Conservation (phyloP, 2,329 filamentous ascomycete genomes). For the Pseudonectria buxi region DNA sequence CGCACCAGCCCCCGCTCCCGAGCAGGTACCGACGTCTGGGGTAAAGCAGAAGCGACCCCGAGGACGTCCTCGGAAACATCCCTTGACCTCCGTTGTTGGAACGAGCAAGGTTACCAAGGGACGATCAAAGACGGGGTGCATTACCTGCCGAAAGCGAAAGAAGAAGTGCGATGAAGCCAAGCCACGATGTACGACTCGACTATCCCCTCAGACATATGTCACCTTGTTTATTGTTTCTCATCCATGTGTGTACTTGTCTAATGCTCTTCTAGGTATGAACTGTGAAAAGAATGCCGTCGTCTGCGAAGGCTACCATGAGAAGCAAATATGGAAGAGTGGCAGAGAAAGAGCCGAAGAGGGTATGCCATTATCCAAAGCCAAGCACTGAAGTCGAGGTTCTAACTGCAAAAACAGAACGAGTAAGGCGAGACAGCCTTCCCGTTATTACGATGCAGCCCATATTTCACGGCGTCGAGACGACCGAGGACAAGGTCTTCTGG, state of each 20-base stretch:
- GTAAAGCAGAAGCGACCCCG: slow-evolving; percentile 58
- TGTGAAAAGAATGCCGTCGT: slow-evolving; percentile 91
- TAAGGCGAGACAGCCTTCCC: slow-evolving; percentile 43
- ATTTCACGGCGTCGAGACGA: slow-evolving; percentile 74
- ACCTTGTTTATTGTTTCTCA: slow-evolving; percentile 1
- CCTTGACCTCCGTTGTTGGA: slow-evolving; percentile 50
- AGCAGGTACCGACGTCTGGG: slow-evolving; percentile 19
- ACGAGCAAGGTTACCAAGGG: slow-evolving; percentile 72
- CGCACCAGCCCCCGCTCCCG: slow-evolving; percentile 17
- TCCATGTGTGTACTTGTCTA: too few relatives aligned
- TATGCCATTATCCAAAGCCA: slow-evolving; percentile 24
- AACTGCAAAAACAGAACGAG: slow-evolving; percentile 35
- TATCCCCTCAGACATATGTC: not conserved
- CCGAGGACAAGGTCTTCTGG: slow-evolving; percentile 72
- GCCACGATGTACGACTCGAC: slow-evolving; percentile 46
- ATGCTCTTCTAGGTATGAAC: slow-evolving; percentile 57
- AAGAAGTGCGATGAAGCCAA: slow-evolving; percentile 69
- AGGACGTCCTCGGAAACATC: slow-evolving; percentile 77
- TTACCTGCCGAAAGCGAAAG: slow-evolving; percentile 61
- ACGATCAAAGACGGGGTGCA: slow-evolving; percentile 61
- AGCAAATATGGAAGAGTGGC: slow-evolving; percentile 81
- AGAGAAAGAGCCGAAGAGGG: slow-evolving; percentile 68
- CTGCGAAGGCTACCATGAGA: slow-evolving; percentile 84
- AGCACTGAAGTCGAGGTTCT: slow-evolving; percentile 3
- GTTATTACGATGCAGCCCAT: slow-evolving; percentile 56